These are phyloP conservation scores for Neocucurbitaria cava DNA, from an alignment of 2,329 filamentous ascomycete species.

Conservation along the genomic window DNA sequence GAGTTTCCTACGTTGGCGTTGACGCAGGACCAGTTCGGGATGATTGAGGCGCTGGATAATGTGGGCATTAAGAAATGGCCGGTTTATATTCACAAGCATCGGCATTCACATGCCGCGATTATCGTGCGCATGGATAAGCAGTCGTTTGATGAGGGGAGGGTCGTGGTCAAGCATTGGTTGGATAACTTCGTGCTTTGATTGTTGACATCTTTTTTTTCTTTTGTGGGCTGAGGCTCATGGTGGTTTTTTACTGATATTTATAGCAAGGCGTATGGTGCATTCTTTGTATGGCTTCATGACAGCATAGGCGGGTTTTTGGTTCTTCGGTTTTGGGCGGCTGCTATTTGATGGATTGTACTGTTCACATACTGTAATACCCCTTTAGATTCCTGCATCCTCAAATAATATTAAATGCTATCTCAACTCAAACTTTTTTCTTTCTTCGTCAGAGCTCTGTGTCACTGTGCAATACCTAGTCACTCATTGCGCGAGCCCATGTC, in stretches of 20 bases:
- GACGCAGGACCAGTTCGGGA: slow-evolving; percentile 80
- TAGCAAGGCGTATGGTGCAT: slow-evolving; percentile 15
- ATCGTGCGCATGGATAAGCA: slow-evolving; percentile 75
- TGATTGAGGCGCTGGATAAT: slow-evolving; percentile 77
- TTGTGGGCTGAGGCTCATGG: no score
- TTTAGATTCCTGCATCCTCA: neutral
- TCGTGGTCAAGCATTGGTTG: slow-evolving; percentile 83
- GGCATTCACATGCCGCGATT: slow-evolving; percentile 87
- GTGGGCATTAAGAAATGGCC: slow-evolving; percentile 66
- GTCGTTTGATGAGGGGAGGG: slow-evolving; percentile 75
- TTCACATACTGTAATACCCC: neutral
- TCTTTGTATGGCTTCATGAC: neutral
- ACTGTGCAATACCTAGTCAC: neutral
- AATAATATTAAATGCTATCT: neutral
- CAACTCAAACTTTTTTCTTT: neutral
- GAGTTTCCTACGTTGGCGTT: slow-evolving; percentile 77
- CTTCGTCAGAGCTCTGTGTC: neutral
- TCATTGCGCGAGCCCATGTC: no score
- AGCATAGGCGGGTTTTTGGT: neutral
- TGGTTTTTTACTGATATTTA: slow-evolving; percentile 6
- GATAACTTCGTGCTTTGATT: slow-evolving; percentile 66
- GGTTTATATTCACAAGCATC: slow-evolving; percentile 76
- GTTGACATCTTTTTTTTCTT: neutral
- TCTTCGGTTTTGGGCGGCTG: neutral
- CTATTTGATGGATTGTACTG: neutral